Conservation (phyloP, 2,329 filamentous ascomycete genomes). For the Ophiostoma sp. region DNA sequence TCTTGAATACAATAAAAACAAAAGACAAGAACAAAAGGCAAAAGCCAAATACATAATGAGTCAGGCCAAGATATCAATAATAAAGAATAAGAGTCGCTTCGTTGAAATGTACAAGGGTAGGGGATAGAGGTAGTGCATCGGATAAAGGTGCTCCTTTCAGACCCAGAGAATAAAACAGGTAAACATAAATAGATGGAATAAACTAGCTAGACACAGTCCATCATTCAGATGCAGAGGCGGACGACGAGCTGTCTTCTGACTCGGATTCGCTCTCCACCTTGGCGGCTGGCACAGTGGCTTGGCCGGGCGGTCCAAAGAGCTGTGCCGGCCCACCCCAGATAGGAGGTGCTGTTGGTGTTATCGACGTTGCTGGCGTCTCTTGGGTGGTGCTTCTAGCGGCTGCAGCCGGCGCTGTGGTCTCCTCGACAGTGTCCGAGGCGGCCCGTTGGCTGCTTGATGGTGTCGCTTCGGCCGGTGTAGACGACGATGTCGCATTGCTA, state of each 20-base stretch:
- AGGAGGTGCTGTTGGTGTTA: conserved; percentile 30
- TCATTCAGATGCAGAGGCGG: neutral
- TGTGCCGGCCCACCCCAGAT: conserved; percentile 49
- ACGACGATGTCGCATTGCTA: neutral
- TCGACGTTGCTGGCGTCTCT: neutral
- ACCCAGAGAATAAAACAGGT: neutral
- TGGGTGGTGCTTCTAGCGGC: too few relatives aligned
- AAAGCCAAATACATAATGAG: neutral
- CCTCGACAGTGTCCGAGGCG: neutral
- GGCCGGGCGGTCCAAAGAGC: conserved; percentile 35
- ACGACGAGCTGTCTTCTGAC: neutral
- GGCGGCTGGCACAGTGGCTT: neutral
- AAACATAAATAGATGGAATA: neutral
- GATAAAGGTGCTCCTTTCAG: neutral
- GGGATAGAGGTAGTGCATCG: neutral
- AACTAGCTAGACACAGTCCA: neutral
- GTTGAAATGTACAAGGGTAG: conserved; percentile 1
- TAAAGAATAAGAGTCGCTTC: neutral
- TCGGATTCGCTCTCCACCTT: neutral
- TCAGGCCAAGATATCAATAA: neutral
- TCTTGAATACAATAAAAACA: neutral
- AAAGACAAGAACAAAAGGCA: neutral
- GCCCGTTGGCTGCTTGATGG: neutral
- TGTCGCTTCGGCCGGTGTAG: neutral
- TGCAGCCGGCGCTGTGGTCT: neutral